phyloP scores from a whole-genome alignment of 225 moss, liverwort and hornwort species.

The Straminergon stramineum region DNA sequence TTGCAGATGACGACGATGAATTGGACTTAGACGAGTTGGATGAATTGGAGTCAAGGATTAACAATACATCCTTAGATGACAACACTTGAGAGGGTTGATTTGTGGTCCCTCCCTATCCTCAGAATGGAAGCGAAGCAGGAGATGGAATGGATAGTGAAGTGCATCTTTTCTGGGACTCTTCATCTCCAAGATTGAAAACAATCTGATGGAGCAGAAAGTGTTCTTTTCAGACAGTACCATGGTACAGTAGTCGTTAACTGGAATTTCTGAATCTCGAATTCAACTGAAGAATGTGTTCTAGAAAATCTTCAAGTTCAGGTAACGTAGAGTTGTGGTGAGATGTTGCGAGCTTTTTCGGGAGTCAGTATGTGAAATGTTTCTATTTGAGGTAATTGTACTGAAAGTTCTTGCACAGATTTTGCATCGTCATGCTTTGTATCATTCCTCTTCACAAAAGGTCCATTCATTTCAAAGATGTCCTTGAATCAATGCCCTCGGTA shows the following conservation, averaged over 20 bases:
- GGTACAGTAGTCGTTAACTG: not conserved
- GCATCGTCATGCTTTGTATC: not conserved
- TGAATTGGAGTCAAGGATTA: constrained; percentile 73
- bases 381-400: constrained; percentile 5
- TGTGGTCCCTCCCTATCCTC: not conserved
- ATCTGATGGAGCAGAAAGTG: constrained; percentile 1
- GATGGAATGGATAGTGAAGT: not conserved
- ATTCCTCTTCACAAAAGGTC: not conserved
- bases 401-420: not conserved
- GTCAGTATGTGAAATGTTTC: constrained; percentile 9
- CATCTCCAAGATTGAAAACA: constrained; percentile 7
- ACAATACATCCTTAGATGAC: constrained; percentile 48
- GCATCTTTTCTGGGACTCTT: not conserved
- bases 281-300: not conserved
- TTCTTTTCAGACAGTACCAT: not conserved
- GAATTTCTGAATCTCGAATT: not conserved
- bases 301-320: not conserved
- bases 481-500: not conserved
- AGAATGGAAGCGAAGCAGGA: not conserved
- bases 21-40: constrained; percentile 92
- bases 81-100: constrained; percentile 21
- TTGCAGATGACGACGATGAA: constrained; percentile 91
- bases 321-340: not conserved
- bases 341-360: constrained; percentile 6
- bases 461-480: not conserved